Evolutionary conservation across 1,284 basidiomycete species (phyloP).

Genomic region (Phylloboletellus chloephorus): DNA sequence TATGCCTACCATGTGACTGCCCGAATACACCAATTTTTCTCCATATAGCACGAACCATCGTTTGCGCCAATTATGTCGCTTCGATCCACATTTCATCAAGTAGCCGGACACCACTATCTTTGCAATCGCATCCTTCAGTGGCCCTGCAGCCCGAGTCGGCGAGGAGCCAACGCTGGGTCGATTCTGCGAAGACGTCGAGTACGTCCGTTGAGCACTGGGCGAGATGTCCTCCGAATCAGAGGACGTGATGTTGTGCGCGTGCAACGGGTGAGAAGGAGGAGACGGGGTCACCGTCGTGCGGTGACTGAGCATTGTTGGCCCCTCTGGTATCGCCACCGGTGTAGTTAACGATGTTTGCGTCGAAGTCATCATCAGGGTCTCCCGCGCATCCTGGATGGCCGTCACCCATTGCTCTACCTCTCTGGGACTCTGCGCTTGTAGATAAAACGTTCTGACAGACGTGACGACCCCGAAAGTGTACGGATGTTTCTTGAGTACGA

Average conservation of each 20-base stretch:
- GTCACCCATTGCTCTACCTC: conserved; percentile 85
- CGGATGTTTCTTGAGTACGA: conserved; percentile 85
- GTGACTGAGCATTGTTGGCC: conserved; percentile 27
- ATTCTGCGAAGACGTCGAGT: conserved; percentile 40
- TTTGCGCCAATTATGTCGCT: conserved; percentile 93
- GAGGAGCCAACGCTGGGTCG: conserved; percentile 35
- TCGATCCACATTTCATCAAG: conserved; percentile 93
- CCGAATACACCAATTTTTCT: conserved; percentile 77
- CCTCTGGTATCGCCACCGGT: conserved; percentile 46
- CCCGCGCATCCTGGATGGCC: conserved; percentile 75
- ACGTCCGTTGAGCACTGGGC: conserved; percentile 35
- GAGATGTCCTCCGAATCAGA: conserved; percentile 73
- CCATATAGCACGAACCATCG: conserved; percentile 85
- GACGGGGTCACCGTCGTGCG: conserved; percentile 40
- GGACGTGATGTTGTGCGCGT: conserved; percentile 49
- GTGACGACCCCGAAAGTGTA: conserved; percentile 93
- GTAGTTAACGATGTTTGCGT: conserved; percentile 50
- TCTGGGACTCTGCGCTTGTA: conserved; percentile 67
- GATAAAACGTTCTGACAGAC: conserved; percentile 87
- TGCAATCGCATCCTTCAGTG: conserved; percentile 45
- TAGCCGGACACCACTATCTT: conserved; percentile 86
- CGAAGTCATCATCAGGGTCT: conserved; percentile 55
- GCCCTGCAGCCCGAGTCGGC: conserved; percentile 34
- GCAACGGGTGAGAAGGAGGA: conserved; percentile 36
- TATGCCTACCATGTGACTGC: conserved; percentile 79